Base-by-base conservation (phyloP, 2,329 filamentous ascomycete genomes). In the Daldinia eschscholtzii region DNA sequence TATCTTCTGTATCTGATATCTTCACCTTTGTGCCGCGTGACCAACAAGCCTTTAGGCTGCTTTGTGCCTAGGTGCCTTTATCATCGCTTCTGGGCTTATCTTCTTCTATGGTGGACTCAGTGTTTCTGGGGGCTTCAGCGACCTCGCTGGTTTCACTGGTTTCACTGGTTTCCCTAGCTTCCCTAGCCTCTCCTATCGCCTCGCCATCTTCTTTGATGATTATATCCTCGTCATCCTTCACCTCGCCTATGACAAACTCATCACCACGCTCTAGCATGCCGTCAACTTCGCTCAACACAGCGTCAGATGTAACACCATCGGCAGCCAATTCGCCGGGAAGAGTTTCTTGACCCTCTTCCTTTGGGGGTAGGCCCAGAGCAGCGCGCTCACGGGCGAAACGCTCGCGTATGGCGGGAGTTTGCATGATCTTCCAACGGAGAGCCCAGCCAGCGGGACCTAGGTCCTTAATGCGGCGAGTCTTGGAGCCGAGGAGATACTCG, bases 361-460 rank as follows among this genome's bases (percentile, higher is more conserved):
- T 81, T 26, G 85, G 82, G 4, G 87, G 85, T 65, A 97, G 77
- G 0, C 93, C 92, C 57, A 96, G 79, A 20, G 82, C 82, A 65
- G 84, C 81, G 68, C 93, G 85, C 83, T 97, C 86, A 57, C 82
- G 79, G 46, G 86, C 86, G 77, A 94, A 92, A 72, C 87, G 84
- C 72, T 87, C 86, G 79, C 90, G 89, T 57, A 97, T 87, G 20
- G 82, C 81, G 1, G 77, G 76, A 4, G 90, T 94, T 83, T 95
- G 93, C 91, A 98, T 93, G 68, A 99, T 84, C 70, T 92, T 88
- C 92, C 94, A 98, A 72, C 96, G 86, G 76, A 99, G 83, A 74
- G 91, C 89, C 96, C 96, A 99, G 6, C 96, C 96, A 72, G 91
- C 91, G 59, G 95, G 89, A 4, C 96, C 96, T 64, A 99, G 84